A percentile compares a stretch with the other conserved stretches of the same genome.
These are phyloP conservation scores for Rhizopogon rudus DNA, from an alignment of 768 basidiomycete genomes.

Conservation along the genomic window DNA sequence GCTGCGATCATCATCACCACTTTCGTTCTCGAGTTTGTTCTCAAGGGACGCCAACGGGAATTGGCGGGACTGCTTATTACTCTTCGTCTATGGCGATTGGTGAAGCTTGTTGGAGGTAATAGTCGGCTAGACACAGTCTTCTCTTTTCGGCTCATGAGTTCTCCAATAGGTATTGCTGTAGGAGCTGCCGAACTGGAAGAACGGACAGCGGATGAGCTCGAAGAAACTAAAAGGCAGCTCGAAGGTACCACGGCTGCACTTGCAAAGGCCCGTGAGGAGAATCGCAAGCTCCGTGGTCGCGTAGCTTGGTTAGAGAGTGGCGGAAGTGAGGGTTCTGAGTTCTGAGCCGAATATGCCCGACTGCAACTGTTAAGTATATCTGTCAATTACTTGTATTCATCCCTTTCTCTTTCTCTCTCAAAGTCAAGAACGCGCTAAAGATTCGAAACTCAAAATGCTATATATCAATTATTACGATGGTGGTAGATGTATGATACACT, in stretches of 20 bases:
- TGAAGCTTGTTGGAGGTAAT: conserved; percentile 65
- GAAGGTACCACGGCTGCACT: conserved; percentile 40
- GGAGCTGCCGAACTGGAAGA: conserved; percentile 71
- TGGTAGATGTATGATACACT: background rate
- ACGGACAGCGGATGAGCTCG: conserved; percentile 43
- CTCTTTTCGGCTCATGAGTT: background rate
- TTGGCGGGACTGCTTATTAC: conserved; percentile 66
- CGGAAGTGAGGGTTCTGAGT: conserved; percentile 28
- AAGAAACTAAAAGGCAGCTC: conserved; percentile 44
- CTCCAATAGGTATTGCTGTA: conserved; percentile 58
- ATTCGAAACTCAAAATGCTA: conserved; percentile 1
- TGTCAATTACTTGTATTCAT: conserved; percentile 5
- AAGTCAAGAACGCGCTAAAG: background rate
- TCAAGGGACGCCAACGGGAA: conserved; percentile 67
- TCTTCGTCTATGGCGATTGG: conserved; percentile 75
- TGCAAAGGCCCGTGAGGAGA: conserved; percentile 45
- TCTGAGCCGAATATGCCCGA: conserved; percentile 12
- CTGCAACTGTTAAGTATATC: background rate
- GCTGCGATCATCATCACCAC: conserved; percentile 65
- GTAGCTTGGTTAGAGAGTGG: conserved; percentile 30
- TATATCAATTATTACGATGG: background rate
- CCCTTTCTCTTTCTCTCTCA: conserved; percentile 1
- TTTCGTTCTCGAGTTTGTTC: conserved; percentile 64
- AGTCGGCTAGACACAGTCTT: conserved; percentile 2
- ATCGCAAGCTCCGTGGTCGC: conserved; percentile 42